Percentiles rank a stretch among this genome's conserved stretches.
Conservation (phyloP, 768 basidiomycete species). For the Chalciporus pseudorubinellus region DNA sequence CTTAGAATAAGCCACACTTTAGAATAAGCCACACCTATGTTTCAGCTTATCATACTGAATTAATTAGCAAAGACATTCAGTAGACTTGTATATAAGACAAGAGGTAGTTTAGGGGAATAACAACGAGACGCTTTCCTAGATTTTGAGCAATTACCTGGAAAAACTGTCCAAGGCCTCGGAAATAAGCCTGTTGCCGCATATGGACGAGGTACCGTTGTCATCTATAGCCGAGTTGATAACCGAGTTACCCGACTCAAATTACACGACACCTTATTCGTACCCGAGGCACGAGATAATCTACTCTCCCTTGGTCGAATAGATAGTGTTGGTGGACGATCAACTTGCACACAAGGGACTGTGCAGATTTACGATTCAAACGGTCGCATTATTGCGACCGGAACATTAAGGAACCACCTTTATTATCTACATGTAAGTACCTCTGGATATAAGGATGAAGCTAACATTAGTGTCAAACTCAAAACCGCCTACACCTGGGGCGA, state of each 20-base stretch:
- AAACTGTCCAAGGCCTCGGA: not conserved
- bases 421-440: not conserved
- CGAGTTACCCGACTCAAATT: not conserved
- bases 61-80: too few species aligned
- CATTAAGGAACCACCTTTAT: not conserved
- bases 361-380: not conserved
- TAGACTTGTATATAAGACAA: too few species aligned
- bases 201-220: not conserved
- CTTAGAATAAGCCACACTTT: too few species aligned
- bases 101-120: too few species aligned
- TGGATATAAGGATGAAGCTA: not conserved
- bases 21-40: too few species aligned
- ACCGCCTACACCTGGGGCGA: not conserved
- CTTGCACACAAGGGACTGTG: not conserved
- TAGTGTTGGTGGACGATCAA: not conserved
- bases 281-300: conserved; percentile 2
- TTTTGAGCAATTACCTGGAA: not conserved
- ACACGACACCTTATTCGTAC: not conserved
- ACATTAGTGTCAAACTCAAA: not conserved
- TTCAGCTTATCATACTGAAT: too few species aligned
- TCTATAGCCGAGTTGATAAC: not conserved
- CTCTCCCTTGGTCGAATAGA: not conserved
- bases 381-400: not conserved
- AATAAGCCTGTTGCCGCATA: not conserved
- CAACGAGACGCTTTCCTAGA: not conserved